Conservation (phyloP, 305 asterid genomes). For the Rubia tinctorum region DNA sequence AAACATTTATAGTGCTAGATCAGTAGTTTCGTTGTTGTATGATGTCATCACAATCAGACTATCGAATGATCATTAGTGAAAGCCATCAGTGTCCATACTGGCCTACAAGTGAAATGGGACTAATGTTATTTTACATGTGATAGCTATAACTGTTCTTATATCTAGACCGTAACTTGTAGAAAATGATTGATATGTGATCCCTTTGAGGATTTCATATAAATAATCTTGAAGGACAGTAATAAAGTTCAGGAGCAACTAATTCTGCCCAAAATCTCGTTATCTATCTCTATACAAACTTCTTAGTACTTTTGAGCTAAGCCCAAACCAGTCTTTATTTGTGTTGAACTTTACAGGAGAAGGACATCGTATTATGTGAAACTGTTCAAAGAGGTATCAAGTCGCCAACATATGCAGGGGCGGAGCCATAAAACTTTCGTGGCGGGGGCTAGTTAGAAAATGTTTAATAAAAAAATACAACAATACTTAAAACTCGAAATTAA, state of each 20-base stretch:
- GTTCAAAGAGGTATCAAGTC: slow-evolving; percentile 82
- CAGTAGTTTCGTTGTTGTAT: background rate
- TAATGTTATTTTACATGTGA: background rate
- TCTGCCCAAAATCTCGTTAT: background rate
- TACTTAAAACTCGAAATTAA: too few relatives aligned
- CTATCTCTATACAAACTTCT: background rate
- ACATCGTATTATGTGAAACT: slow-evolving; percentile 45
- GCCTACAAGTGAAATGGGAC: background rate
- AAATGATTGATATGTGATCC: background rate
- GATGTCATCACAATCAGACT: background rate
- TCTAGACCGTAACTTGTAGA: background rate
- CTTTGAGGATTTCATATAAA: slow-evolving; percentile 35
- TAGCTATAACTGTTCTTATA: too few relatives aligned
- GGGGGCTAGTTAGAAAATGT: too few relatives aligned
- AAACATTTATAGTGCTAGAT: too few relatives aligned
- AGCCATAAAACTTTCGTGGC: too few relatives aligned
- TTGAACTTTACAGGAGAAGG: slow-evolving; percentile 54
- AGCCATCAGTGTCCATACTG: background rate
- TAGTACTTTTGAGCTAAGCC: background rate
- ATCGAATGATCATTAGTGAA: background rate
- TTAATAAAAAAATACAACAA: too few relatives aligned
- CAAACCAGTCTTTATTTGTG: background rate
- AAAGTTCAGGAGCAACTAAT: slow-evolving; percentile 58
- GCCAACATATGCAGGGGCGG: slow-evolving; percentile 42
- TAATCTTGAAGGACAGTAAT: slow-evolving; percentile 61